Conservation (phyloP, 352 stramenopile genomes). For the Pythium chondricola region DNA sequence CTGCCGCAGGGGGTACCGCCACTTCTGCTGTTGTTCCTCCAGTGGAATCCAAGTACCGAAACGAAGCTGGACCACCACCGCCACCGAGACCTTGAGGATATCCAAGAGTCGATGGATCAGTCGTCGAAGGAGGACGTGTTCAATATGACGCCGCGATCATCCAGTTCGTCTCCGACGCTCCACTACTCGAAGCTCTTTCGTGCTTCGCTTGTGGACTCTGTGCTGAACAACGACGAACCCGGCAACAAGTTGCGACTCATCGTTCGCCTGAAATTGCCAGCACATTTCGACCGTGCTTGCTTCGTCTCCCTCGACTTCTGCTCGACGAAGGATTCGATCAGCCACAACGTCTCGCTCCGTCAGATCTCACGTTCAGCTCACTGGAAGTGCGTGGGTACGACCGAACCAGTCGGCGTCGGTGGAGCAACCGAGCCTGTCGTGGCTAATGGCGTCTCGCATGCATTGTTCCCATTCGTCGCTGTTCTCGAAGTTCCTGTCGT, state of each 20-base stretch:
- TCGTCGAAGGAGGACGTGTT: constrained; percentile 82
- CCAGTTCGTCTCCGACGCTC: constrained; percentile 70
- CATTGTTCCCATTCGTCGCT: constrained; percentile 81
- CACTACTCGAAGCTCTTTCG: constrained; percentile 77
- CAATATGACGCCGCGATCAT: constrained; percentile 77
- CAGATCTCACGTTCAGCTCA: constrained; percentile 46
- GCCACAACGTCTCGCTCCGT: constrained; percentile 37
- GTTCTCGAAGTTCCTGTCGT: constrained; percentile 80
- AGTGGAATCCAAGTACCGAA: constrained; percentile 82
- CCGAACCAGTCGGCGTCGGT: constrained; percentile 61
- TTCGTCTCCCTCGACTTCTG: constrained; percentile 84
- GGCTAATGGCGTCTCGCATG: constrained; percentile 42
- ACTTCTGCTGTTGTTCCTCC: constrained; percentile 73
- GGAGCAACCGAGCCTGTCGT: constrained; percentile 62
- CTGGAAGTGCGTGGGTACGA: constrained; percentile 84
- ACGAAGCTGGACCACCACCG: constrained; percentile 37
- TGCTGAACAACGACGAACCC: constrained; percentile 75
- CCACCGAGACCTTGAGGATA: no score
- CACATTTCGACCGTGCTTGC: constrained; percentile 65
- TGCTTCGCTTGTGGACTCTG: constrained; percentile 68
- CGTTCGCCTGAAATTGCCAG: constrained; percentile 75
- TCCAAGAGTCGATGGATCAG: constrained; percentile 41
- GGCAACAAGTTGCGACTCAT: constrained; percentile 79
- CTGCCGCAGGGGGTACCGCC: constrained; percentile 68
- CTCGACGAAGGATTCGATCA: constrained; percentile 63